Evolutionary conservation across 768 basidiomycete genomes (phyloP).

Genomic region (Mycena indigotica): DNA sequence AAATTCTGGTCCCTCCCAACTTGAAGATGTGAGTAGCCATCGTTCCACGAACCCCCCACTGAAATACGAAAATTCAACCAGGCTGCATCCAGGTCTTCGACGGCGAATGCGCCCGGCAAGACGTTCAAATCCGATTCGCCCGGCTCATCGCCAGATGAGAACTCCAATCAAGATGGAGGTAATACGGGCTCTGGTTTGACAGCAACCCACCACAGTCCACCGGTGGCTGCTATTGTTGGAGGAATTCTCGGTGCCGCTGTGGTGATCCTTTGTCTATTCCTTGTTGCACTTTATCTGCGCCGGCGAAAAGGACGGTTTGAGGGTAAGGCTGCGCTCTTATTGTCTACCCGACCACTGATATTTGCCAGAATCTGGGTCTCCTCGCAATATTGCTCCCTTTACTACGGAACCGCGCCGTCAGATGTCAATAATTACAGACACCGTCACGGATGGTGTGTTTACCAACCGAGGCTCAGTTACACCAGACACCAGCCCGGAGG

Average conservation of each 20-base stretch:
- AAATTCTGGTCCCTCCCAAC: neutral
- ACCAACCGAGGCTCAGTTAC: neutral
- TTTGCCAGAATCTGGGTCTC: neutral
- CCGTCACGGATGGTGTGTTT: neutral
- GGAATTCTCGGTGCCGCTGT: slow-evolving; percentile 9
- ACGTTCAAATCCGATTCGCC: neutral
- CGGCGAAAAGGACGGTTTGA: neutral
- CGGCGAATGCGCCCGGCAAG: neutral
- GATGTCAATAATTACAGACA: neutral
- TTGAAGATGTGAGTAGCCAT: neutral
- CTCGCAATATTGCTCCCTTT: too few relatives aligned
- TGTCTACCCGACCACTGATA: too few relatives aligned
- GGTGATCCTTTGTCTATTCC: slow-evolving; percentile 1
- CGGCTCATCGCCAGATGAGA: neutral
- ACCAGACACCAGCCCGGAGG: neutral
- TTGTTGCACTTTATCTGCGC: slow-evolving; percentile 5
- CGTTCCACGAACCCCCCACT: neutral
- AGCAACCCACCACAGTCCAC: neutral
- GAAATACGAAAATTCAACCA: too few relatives aligned
- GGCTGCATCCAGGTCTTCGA: neutral
- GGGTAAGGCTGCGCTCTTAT: neutral
- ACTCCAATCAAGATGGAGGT: neutral
- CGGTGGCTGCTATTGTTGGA: slow-evolving; percentile 16
- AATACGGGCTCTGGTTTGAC: neutral
- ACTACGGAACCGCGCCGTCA: neutral